A percentile compares a stretch with the other conserved stretches of the same genome.
Evolutionary conservation across 768 basidiomycete species (phyloP).

Genomic region (Crucibulum laeve): DNA sequence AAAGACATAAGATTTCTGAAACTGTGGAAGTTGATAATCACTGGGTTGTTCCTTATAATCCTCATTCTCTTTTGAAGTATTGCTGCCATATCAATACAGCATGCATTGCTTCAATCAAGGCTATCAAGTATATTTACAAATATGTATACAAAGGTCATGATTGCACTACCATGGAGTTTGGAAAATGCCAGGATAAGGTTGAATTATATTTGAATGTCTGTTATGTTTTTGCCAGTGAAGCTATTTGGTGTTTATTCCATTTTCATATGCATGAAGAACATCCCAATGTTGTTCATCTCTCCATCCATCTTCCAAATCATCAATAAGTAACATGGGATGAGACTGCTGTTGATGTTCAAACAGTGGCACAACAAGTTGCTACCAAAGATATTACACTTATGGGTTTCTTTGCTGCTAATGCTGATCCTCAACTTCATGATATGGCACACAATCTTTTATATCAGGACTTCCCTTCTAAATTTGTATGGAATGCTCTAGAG

Average conservation of each 20-base stretch:
- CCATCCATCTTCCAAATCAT: constrained; percentile 28
- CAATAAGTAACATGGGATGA: constrained; percentile 24
- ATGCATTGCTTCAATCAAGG: constrained; percentile 22
- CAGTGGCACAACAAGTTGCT: too few species aligned
- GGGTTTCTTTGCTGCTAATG: too few species aligned
- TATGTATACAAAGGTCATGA: constrained; percentile 41
- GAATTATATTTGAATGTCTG: constrained; percentile 8
- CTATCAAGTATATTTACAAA: constrained; percentile 39
- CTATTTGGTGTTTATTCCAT: constrained; percentile 25
- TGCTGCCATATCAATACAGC: constrained; percentile 44
- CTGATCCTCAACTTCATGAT: too few species aligned
- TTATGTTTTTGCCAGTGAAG: constrained; percentile 28
- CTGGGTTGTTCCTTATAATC: too few species aligned
- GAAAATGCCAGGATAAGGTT: constrained; percentile 22
- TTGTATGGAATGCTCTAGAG: too few species aligned
- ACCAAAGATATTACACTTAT: too few species aligned
- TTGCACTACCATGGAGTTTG: constrained; percentile 4
- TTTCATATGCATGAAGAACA: constrained; percentile 23
- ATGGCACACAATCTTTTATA: too few species aligned
- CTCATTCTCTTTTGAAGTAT: too few species aligned
- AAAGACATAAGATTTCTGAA: too few species aligned
- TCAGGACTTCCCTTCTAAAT: too few species aligned
- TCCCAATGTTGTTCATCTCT: constrained; percentile 28
- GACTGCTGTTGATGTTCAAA: too few species aligned
- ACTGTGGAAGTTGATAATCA: too few species aligned